Conservation (phyloP, 192 early-diverging fungal species). For the Coemansia sp. region DNA sequence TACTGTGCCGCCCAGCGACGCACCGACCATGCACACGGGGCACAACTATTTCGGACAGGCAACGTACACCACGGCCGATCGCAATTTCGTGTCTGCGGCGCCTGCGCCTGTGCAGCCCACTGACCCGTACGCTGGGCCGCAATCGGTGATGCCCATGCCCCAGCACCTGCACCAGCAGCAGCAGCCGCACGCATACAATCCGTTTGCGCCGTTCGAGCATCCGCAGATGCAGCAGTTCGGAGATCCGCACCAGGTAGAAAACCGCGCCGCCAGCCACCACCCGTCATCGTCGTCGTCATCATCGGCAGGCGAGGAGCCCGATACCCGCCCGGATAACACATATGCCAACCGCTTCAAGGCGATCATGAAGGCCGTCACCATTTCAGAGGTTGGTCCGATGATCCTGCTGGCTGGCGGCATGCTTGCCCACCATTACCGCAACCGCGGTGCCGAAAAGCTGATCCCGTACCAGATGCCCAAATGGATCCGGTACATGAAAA, state of each 20-base stretch:
- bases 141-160: not conserved
- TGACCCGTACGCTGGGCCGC: not conserved
- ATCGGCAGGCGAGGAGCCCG: not conserved
- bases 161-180: not conserved
- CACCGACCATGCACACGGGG: not conserved
- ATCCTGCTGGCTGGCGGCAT: slow-evolving; percentile 14
- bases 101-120: not conserved
- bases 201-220: not conserved
- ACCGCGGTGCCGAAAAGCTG: slow-evolving; percentile 8
- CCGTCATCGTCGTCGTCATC: slow-evolving; percentile 2
- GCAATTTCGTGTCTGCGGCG: not conserved
- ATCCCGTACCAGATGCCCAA: slow-evolving; percentile 31
- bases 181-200: not conserved
- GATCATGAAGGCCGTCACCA: not conserved
- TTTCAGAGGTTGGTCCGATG: slow-evolving; percentile 24
- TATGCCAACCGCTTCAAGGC: slow-evolving; percentile 2
- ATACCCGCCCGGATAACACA: not conserved
- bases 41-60: not conserved
- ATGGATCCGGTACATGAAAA: slow-evolving; percentile 35
- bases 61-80: not conserved
- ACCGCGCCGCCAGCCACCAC: not conserved
- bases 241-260: not conserved
- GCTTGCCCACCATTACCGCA: slow-evolving; percentile 22
- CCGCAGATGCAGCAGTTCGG: not conserved
- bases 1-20: not conserved